Percentiles rank a stretch among this genome's conserved stretches.
Evolutionary conservation across 1,139 yeast genomes (phyloP).

Genomic region (Yamadazyma taylorii): DNA sequence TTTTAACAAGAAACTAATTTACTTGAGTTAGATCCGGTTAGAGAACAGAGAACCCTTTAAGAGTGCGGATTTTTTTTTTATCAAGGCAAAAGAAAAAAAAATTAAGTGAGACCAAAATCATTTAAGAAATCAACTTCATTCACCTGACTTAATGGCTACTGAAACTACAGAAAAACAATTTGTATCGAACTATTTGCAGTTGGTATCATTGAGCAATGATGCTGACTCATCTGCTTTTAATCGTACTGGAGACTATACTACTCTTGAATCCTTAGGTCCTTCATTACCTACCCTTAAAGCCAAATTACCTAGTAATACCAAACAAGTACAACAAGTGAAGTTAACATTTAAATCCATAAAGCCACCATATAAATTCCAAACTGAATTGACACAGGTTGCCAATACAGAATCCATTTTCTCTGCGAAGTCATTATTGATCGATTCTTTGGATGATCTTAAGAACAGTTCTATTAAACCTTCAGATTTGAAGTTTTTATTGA

Average conservation of each 20-base stretch:
- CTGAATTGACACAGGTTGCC: constrained; percentile 25
- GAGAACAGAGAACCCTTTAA: too few relatives aligned
- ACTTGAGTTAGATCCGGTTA: too few relatives aligned
- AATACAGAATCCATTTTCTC: constrained; percentile 32
- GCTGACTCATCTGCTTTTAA: constrained; percentile 24
- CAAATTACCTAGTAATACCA: constrained; percentile 26
- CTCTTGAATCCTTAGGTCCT: constrained; percentile 41
- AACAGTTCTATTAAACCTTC: constrained; percentile 26
- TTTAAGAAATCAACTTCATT: too few relatives aligned
- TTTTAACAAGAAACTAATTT: too few relatives aligned
- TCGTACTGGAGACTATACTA: constrained; percentile 32
- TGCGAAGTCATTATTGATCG: constrained; percentile 33
- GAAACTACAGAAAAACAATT: constrained; percentile 22
- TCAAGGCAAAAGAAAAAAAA: too few relatives aligned
- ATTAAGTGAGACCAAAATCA: too few relatives aligned
- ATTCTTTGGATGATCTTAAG: constrained; percentile 21
- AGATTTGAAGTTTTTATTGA: constrained; percentile 40
- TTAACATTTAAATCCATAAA: constrained; percentile 42
- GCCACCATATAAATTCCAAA: constrained; percentile 43
- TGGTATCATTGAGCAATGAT: constrained; percentile 12
- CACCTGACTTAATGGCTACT: neutral
- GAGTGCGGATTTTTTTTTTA: too few relatives aligned
- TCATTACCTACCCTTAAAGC: constrained; percentile 34
- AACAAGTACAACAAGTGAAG: constrained; percentile 9
- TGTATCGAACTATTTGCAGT: constrained; percentile 35